These are phyloP conservation scores for Thermochaetoides thermophila DNA, from an alignment of 495 filamentous ascomycete genomes.

Conservation along the genomic window DNA sequence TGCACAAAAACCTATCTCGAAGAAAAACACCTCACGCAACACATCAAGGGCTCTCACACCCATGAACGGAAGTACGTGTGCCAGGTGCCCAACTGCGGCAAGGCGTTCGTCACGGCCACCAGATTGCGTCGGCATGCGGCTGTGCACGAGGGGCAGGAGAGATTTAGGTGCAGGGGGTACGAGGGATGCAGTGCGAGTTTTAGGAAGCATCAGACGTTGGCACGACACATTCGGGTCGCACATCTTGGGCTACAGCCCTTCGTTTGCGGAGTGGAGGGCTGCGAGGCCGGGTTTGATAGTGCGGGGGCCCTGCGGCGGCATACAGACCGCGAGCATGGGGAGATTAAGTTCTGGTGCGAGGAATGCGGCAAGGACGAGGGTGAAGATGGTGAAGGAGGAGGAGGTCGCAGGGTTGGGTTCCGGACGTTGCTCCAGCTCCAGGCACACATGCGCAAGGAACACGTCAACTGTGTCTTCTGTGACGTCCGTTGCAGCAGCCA, in stretches of 20 bases:
- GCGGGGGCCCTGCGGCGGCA: slow-evolving; percentile 55
- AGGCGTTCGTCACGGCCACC: slow-evolving; percentile 63
- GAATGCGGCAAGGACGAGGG: slow-evolving; percentile 34
- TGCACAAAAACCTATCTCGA: slow-evolving; percentile 77
- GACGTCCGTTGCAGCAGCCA: slow-evolving; percentile 44
- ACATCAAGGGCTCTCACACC: slow-evolving; percentile 69
- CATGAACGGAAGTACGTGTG: slow-evolving; percentile 58
- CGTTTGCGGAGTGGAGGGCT: slow-evolving; percentile 51
- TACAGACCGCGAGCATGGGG: slow-evolving; percentile 50
- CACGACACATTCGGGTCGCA: slow-evolving; percentile 58
- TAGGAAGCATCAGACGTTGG: slow-evolving; percentile 75
- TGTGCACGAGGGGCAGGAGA: slow-evolving; percentile 52
- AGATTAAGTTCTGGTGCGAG: slow-evolving; percentile 54
- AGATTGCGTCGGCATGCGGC: slow-evolving; percentile 53
- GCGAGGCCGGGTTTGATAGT: slow-evolving; percentile 56
- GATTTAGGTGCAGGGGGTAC: slow-evolving; percentile 57
- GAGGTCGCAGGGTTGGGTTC: slow-evolving; percentile 39
- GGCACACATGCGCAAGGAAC: slow-evolving; percentile 51
- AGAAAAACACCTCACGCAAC: slow-evolving; percentile 65
- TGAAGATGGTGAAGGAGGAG: slow-evolving; percentile 1
- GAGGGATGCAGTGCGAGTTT: slow-evolving; percentile 66
- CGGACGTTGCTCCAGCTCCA: slow-evolving; percentile 54
- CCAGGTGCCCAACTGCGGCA: slow-evolving; percentile 53
- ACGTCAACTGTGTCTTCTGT: slow-evolving; percentile 65
- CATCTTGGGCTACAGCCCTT: slow-evolving; percentile 60